A percentile compares a stretch with the other conserved stretches of the same genome.
Evolutionary conservation across 306 rosid genomes (phyloP).

Genomic region (Hippophae gyantsensis): DNA sequence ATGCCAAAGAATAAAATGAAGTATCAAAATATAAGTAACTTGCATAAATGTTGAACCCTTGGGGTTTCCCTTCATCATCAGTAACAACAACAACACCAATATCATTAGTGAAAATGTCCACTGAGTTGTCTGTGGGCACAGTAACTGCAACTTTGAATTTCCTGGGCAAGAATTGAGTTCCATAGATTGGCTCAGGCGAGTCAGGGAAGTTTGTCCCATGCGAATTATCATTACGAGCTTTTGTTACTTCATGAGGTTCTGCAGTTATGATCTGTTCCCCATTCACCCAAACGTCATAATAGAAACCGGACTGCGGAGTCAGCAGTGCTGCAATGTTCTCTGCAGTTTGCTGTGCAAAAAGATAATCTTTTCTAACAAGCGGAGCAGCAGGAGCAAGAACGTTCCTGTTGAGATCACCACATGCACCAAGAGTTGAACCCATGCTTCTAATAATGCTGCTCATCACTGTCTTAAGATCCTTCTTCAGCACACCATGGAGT

Average conservation of each 20-base stretch:
- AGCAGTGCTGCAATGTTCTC: conserved; percentile 81
- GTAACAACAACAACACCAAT: conserved; percentile 77
- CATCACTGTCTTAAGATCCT: conserved; percentile 85
- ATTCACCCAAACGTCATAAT: conserved; percentile 96
- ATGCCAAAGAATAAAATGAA: neutral
- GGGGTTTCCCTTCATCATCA: conserved; percentile 74
- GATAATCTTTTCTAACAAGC: conserved; percentile 63
- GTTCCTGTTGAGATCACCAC: conserved; percentile 91
- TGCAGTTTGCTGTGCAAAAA: conserved; percentile 86
- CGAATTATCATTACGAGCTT: conserved; percentile 85
- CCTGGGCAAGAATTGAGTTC: conserved; percentile 94
- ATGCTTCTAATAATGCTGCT: conserved; percentile 61
- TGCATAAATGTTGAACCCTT: conserved; percentile 88
- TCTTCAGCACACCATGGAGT: conserved; percentile 92
- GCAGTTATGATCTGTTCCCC: conserved; percentile 74
- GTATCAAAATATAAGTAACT: conserved; percentile 21
- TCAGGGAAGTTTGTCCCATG: conserved; percentile 84
- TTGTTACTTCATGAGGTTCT: conserved; percentile 74
- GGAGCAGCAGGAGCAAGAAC: conserved; percentile 99
- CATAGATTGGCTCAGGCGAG: conserved; percentile 93
- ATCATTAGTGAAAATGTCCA: conserved; percentile 87
- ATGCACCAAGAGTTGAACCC: conserved; percentile 96
- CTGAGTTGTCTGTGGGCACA: conserved; percentile 93
- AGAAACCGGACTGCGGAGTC: conserved; percentile 95
- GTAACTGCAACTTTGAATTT: conserved; percentile 97